A percentile compares a stretch with the other conserved stretches of the same genome.
Evolutionary conservation across 2,329 filamentous ascomycete genomes (phyloP).

Genomic region (Colletotrichum liriopes): DNA sequence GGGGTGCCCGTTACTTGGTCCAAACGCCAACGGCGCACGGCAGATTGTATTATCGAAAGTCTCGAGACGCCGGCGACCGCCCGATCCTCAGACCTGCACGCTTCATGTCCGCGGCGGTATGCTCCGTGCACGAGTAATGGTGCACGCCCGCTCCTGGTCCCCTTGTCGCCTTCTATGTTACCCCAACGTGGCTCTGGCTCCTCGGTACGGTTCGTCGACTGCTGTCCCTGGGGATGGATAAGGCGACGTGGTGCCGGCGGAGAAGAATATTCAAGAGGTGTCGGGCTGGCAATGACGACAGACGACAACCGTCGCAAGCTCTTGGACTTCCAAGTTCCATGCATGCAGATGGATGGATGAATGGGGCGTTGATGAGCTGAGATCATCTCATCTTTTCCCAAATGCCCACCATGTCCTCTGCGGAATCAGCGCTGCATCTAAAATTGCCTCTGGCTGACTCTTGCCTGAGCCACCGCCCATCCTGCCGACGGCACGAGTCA

Average conservation of each 20-base stretch:
- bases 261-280: not conserved
- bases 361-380: conserved; percentile 36
- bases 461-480: conserved; percentile 33
- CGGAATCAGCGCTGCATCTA: conserved; percentile 40
- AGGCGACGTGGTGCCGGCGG: conserved; percentile 18
- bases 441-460: conserved; percentile 41
- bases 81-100: conserved; percentile 39
- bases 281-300: conserved; percentile 20
- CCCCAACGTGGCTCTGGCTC: conserved; percentile 32
- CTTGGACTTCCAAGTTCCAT: conserved; percentile 11
- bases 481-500: conserved; percentile 33
- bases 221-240: conserved; percentile 8
- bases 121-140: conserved; percentile 38
- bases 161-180: not conserved
- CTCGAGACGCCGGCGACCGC: conserved; percentile 31
- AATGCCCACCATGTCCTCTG: conserved; percentile 13
- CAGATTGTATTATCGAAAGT: conserved; percentile 27
- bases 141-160: conserved; percentile 14
- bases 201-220: conserved; percentile 17
- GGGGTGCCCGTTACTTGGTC: conserved; percentile 33
- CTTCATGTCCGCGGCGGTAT: conserved; percentile 27
- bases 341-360: conserved; percentile 25
- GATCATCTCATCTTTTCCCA: conserved; percentile 33
- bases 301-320: conserved; percentile 1
- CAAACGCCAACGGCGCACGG: conserved; percentile 40